Base-by-base conservation (phyloP, 1,284 basidiomycete species). In the Amylostereum areolatum region DNA sequence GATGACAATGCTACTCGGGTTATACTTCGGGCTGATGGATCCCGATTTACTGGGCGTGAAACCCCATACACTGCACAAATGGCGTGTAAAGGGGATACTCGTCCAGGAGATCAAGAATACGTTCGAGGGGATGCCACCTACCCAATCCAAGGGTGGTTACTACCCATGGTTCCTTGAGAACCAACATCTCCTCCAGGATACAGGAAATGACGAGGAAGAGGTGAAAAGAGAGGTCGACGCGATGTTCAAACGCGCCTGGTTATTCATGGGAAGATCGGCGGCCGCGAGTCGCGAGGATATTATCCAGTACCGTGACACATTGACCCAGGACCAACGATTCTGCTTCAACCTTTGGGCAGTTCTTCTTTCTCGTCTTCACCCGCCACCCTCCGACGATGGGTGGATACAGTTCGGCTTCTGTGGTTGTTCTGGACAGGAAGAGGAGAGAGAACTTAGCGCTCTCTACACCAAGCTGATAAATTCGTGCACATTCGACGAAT, bases 91-190 rank as follows among this genome's bases (percentile, higher is more conserved):
- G 4, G 68, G 67, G 3, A 61, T 50, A 2, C 59, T 74, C 29
- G 52, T 66, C 1, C 46, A 64, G 41, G 60, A 66, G 44, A 71
- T 71, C 47, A 66, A 66, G 47, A 54, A 47, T 1, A 47, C 50
- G 3, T 72, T 57, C 51, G 58, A 68, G 39, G 34, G 43, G 3
- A 24, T 62, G 1, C 62, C 65, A 1, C 45, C 46, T 3, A n/a
- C 29, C 3, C 18, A 18, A 18, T 28, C 28, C 7, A 52, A 62
- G 34, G 64, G 65, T 9, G 53, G 48, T 11, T 66, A 63, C 49
- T 69, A 64, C 47, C 53, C 59, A 0, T 71, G 69, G 68, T 66
- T 70, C 44, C 55, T 68, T 24, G 5, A 63, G 50, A 63, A 72
- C 50, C 59, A 64, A 49, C 58, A 60, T 35, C 43, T 70, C 3